These are phyloP conservation scores for Clausena lansium DNA, from an alignment of 345 rosid species.

Conservation along the genomic window DNA sequence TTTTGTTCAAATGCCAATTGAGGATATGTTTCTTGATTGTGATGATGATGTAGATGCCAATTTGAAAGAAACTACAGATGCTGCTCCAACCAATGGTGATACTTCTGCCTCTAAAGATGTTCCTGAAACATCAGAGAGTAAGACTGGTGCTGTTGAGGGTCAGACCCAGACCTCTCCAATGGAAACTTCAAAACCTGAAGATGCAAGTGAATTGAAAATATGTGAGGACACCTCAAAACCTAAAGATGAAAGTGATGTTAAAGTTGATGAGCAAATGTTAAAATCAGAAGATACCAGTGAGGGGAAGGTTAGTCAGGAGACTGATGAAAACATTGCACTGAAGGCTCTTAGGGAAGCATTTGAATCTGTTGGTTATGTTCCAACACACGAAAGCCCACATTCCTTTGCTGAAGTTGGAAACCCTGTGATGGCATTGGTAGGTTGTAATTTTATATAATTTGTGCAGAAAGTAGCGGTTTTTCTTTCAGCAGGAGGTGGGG, in stretches of 20 bases:
- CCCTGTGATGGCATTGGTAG: slow-evolving; percentile 98
- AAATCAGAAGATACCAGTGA: slow-evolving; percentile 39
- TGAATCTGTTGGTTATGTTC: slow-evolving; percentile 71
- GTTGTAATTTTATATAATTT: slow-evolving; percentile 24
- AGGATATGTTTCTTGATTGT: slow-evolving; percentile 69
- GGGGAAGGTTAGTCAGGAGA: slow-evolving; percentile 36
- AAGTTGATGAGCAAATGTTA: slow-evolving; percentile 37
- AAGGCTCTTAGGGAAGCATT: slow-evolving; percentile 85
- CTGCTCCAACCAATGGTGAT: slow-evolving; percentile 34
- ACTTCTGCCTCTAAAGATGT: slow-evolving; percentile 42
- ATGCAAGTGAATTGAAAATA: slow-evolving; percentile 41
- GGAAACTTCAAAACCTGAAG: slow-evolving; percentile 60
- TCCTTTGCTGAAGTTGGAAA: slow-evolving; percentile 95
- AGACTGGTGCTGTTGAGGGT: slow-evolving; percentile 42
- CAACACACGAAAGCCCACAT: slow-evolving; percentile 54
- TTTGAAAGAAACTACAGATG: slow-evolving; percentile 48
- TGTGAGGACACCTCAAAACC: slow-evolving; percentile 39
- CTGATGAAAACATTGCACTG: slow-evolving; percentile 54
- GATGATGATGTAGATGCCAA: slow-evolving; percentile 39
- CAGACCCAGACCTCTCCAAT: slow-evolving; percentile 35
- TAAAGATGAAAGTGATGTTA: slow-evolving; percentile 33
- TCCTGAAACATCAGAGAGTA: slow-evolving; percentile 52
- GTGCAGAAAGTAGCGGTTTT: background rate
- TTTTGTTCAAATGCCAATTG: slow-evolving; percentile 97
- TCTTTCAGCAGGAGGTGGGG: background rate